phyloP scores from a whole-genome alignment of 225 moss, liverwort and hornwort genomes.

The Takakia lepidozioides region DNA sequence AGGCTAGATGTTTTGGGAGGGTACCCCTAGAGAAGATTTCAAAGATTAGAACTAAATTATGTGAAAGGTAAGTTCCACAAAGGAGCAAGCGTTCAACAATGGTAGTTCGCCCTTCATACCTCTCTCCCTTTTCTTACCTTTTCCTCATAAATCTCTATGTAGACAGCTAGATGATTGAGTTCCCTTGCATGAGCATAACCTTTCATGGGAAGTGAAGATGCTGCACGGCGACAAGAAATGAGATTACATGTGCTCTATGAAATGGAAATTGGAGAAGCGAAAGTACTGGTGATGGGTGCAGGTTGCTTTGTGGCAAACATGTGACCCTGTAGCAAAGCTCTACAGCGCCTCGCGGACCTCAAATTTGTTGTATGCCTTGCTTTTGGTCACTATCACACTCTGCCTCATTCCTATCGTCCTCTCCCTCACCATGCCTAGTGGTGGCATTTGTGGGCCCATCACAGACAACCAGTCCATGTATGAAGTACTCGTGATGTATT shows the following conservation, averaged over 20 bases:
- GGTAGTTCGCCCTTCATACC: no score
- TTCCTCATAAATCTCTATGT: neutral
- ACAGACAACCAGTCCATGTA: conserved; percentile 61
- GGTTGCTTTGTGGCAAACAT: conserved; percentile 53
- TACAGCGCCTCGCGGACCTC: conserved; percentile 84
- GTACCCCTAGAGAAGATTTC: no score
- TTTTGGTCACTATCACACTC: conserved; percentile 49
- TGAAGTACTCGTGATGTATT: conserved; percentile 25
- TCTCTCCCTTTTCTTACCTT: no score
- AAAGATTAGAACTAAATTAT: no score
- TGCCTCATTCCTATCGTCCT: conserved; percentile 61
- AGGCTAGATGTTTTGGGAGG: no score
- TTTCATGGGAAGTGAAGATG: no score
- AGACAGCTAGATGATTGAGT: neutral
- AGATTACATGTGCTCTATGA: neutral
- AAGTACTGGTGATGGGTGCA: conserved; percentile 11
- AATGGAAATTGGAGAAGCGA: neutral
- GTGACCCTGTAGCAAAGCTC: conserved; percentile 68
- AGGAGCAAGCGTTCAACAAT: no score
- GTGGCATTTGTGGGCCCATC: conserved; percentile 79
- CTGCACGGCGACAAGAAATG: no score
- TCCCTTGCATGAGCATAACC: neutral
- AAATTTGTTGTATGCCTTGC: conserved; percentile 64
- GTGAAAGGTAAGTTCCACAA: no score
- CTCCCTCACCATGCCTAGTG: conserved; percentile 35